Base-by-base conservation (phyloP, 768 basidiomycete genomes). In the Tylopilus intermedius region DNA sequence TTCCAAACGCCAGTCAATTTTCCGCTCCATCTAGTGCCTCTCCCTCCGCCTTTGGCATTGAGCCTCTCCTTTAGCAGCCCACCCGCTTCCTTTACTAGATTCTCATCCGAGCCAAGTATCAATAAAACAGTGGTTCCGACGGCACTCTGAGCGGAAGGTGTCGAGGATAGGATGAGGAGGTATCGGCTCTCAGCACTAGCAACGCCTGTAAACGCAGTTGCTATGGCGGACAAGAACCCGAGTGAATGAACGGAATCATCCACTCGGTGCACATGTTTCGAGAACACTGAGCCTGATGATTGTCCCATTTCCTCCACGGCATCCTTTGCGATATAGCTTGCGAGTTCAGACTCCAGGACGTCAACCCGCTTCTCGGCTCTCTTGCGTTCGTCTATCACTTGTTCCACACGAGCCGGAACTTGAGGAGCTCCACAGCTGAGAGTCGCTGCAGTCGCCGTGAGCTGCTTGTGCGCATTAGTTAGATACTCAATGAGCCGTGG, bases 31-130 rank as follows among this genome's bases (percentile, higher is more conserved):
- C 78, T 79, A 15, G 71, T 58, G 2, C 86, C 88, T 62, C 86
- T 89, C 4, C 89, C 88, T 10, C 90, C 90, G 7, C 90, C 90
- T 70, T 84, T 91, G 44, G 86, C 74, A 8, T 74, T 73, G 27
- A 86, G 70, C 57, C 76, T 81, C 5, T 68, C 62, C 65, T 81
- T 88, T 40, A 87, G 64, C 24, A 64, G 72, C 3, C 82, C 82
- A 3, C 86, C 85, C 2, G 69, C 70, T 55, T 70, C 73, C 66
- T 83, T 86, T 15, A 88, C 83, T 9, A 69, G 70, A 47, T 77
- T 72, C 35, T 83, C 83, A 27, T 83, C 79, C 4, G 78, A 77
- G 1, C 86, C 84, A 49, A 83, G 63, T 11, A 87, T 68, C 32
- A 90, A 65, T 22, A 88, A 74, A 15, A 83, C 76, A 14, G 73